Base-by-base conservation (phyloP, 2,329 filamentous ascomycete species). In the Xylaria sp. region DNA sequence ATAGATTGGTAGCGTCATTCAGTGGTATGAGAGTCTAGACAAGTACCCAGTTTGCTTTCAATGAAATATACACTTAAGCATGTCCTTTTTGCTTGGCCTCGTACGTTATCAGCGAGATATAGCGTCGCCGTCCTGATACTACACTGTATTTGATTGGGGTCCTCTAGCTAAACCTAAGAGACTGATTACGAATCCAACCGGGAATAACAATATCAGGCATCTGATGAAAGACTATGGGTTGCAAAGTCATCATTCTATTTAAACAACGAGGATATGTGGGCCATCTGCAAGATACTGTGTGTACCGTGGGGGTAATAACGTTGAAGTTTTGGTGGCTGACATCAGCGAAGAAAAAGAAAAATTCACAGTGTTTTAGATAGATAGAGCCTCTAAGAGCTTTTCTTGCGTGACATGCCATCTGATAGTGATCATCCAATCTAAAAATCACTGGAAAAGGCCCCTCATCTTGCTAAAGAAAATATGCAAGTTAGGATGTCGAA, bases 21-120 rank as follows among this genome's bases (percentile, higher is more conserved):
- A 68, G 42, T 70, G 65, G 68, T 70, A 61, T 40, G 68, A 70
- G 32, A 70, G 68, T 47, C 40, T 70, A 18, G 58, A 64, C 40
- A 70, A 70, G 32, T 68, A 70, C 44, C 65, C 65, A 18, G 51
- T 61, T 32, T 18, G 18, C n/a, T 57, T 60, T 59, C 53, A 27
- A 23, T 67, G n/a, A 63, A 53, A 27, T 35, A 44, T 44, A 53
- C 18, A 13, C 48, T n/a, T 5, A 29, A 55, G 44, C 29, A 29
- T 6, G 10, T 32, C 21, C 44, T 42, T 23, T 27, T 29, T 37
- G 21, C 12, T 57, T 10, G 9, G 23, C 12, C 21, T 37, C 51
- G n/a, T 48, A 13, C 12, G 16, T 50, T 21, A 25, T 8, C 48
- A 54, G 40, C 18, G 48, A 21, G 10, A 23, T 32, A 32, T 16